Base-by-base conservation (phyloP, 2,329 filamentous ascomycete species). In the Claviceps sp. region DNA sequence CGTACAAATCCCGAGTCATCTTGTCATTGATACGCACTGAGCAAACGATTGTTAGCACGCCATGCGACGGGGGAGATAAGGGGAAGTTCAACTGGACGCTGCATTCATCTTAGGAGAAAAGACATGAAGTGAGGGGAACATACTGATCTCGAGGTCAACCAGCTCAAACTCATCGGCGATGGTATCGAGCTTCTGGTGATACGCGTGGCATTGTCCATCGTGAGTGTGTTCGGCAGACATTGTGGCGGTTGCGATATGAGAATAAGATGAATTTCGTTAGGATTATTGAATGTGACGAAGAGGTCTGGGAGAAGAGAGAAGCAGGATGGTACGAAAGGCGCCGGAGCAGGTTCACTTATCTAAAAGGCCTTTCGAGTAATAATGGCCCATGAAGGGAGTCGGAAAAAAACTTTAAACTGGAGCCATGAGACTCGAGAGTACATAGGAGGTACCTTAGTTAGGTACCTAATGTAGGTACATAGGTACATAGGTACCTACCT, bases 131-230 rank as follows among this genome's bases (percentile, higher is more conserved):
- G 4, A 30, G 24, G 19, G 10, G 11, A 51, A 78, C 84, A 66
- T 75, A 95, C 89, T 77, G 62, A 93, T 84, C 66, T 95, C 84
- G 39, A 84, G 76, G 70, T 96, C 89, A 39, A 82, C 82, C 61
- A 90, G 81, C 55, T 90, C 83, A 62, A 95, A 95, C 57, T 94
- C 85, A 59, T 82, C 77, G 73, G 95, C 88, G 57, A 96, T 75
- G 53, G 84, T 78, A 54, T 81, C 78, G 57, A 97, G 81, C 66
- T 91, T 80, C 68, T 89, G 85, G 68, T 88, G 90, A 54, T 76
- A 78, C 56, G 84, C 70, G 54, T 68, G 59, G 54, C 68, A 59
- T 54, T 70, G 71, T 26, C 69, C 64, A 54, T 65, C 56, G 54
- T 65, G 59, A 43, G 64, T 56, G 55, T 65, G 58, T 47, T 65